phyloP scores from a whole-genome alignment of 495 filamentous ascomycete genomes.

The Tuber indicum region DNA sequence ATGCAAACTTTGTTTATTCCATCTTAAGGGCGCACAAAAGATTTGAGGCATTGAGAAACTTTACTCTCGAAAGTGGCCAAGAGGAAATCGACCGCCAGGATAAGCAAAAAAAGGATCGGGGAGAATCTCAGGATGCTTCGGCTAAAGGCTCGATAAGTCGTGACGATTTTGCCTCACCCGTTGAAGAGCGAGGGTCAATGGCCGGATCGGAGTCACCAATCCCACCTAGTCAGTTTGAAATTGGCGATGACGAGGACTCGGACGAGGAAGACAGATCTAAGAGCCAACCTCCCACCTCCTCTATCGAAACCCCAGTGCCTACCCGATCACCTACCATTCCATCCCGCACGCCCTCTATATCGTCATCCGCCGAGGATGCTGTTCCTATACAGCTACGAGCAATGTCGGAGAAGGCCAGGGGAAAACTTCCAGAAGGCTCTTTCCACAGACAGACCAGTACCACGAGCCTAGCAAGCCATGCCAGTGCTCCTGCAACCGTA shows the following conservation, averaged over 20 bases:
- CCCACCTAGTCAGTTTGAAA: conserved; percentile 64
- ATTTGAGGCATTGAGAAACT: conserved; percentile 81
- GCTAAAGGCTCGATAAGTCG: conserved; percentile 23
- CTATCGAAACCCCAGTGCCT: neutral
- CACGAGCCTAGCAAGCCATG: conserved; percentile 66
- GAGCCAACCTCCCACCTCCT: conserved; percentile 13
- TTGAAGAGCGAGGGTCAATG: conserved; percentile 32
- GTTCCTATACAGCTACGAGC: conserved; percentile 83
- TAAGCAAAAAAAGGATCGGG: conserved; percentile 64
- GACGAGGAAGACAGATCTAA: conserved; percentile 63
- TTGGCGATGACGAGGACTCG: conserved; percentile 83
- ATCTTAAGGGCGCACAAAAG: conserved; percentile 72
- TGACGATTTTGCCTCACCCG: neutral
- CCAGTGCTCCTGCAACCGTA: conserved; percentile 45
- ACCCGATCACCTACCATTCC: neutral
- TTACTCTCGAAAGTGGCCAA: conserved; percentile 92
- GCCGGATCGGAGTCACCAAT: conserved; percentile 35
- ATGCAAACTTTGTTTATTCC: conserved; percentile 73
- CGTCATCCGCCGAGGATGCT: conserved; percentile 68
- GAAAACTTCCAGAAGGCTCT: conserved; percentile 90
- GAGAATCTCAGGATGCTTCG: conserved; percentile 35
- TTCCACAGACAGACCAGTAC: conserved; percentile 93
- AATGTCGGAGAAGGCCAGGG: conserved; percentile 96
- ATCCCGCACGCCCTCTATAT: conserved; percentile 54
- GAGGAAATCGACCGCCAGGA: conserved; percentile 83